These are phyloP conservation scores for Pseudocercospora musae DNA, from an alignment of 2,329 filamentous ascomycete species.

Conservation along the genomic window DNA sequence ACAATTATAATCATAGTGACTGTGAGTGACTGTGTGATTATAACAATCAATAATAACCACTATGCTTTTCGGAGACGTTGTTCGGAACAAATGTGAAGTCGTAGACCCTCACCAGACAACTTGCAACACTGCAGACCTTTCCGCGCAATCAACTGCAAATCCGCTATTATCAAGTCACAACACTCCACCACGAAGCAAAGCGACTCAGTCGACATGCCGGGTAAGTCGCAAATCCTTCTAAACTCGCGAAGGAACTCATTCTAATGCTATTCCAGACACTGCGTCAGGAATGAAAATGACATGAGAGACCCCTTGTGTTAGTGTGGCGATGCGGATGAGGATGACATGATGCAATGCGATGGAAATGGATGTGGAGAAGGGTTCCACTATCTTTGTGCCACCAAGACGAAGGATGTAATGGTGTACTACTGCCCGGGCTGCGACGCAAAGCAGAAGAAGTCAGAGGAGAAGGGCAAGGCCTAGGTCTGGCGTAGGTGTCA, in stretches of 20 bases:
- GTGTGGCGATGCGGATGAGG: too few species aligned
- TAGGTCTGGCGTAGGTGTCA: neutral
- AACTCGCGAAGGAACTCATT: too few species aligned
- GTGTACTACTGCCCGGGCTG: neutral
- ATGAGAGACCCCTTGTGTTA: too few species aligned
- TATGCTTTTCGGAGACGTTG: neutral
- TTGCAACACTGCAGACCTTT: neutral
- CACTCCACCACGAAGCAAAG: neutral
- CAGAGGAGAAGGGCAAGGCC: neutral
- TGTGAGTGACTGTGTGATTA: too few species aligned
- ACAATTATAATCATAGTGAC: too few species aligned
- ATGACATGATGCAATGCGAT: neutral
- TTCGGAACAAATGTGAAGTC: neutral
- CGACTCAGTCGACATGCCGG: neutral
- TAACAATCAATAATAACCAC: too few species aligned
- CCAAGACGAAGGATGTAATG: neutral
- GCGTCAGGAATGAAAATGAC: too few species aligned
- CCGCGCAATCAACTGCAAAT: neutral
- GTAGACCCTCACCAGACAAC: neutral
- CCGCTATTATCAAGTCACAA: neutral
- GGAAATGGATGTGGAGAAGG: neutral
- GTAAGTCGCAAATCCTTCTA: neutral
- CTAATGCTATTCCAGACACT: too few species aligned
- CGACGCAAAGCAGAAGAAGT: neutral
- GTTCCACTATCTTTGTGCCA: neutral